Percentiles rank a stretch among this genome's conserved stretches.
Evolutionary conservation across 495 filamentous ascomycete genomes (phyloP).

Genomic region (Penicillium verhagenii): DNA sequence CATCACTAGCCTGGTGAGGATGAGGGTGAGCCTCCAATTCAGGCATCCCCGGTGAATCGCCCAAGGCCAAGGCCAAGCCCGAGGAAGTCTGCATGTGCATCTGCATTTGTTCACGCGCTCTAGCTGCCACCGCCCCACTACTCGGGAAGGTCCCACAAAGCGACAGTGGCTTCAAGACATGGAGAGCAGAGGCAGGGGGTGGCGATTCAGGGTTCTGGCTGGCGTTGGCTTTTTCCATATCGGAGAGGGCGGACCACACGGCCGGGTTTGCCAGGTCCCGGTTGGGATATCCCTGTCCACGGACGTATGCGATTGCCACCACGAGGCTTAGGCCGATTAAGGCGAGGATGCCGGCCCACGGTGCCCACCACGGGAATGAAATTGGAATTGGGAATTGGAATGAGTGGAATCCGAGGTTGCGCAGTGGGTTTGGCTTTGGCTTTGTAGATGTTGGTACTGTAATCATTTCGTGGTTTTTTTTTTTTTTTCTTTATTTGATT

Average conservation of each 20-base stretch:
- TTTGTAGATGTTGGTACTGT: background rate
- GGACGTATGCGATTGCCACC: background rate
- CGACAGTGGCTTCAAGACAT: constrained; percentile 39
- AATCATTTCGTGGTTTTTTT: background rate
- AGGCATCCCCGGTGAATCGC: background rate
- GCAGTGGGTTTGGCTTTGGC: too few species aligned
- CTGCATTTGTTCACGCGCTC: constrained; percentile 16
- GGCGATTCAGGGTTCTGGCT: constrained; percentile 7
- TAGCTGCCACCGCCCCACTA: constrained; percentile 27
- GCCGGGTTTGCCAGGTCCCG: background rate
- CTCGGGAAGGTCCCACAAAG: constrained; percentile 29
- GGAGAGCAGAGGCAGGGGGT: constrained; percentile 30
- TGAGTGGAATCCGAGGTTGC: too few species aligned
- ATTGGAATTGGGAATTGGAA: constrained; percentile 3
- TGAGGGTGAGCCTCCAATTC: background rate
- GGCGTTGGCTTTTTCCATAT: constrained; percentile 21
- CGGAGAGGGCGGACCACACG: background rate
- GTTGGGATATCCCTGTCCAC: background rate
- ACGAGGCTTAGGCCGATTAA: constrained; percentile 1
- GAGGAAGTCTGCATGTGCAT: constrained; percentile 4
- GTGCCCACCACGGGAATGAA: background rate
- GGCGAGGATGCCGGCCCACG: background rate
- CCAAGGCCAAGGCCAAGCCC: background rate
- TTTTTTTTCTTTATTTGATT: too few species aligned
- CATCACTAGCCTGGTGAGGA: background rate